These are phyloP conservation scores for Thelonectria rubi DNA, from an alignment of 2,329 filamentous ascomycete species.

Conservation along the genomic window DNA sequence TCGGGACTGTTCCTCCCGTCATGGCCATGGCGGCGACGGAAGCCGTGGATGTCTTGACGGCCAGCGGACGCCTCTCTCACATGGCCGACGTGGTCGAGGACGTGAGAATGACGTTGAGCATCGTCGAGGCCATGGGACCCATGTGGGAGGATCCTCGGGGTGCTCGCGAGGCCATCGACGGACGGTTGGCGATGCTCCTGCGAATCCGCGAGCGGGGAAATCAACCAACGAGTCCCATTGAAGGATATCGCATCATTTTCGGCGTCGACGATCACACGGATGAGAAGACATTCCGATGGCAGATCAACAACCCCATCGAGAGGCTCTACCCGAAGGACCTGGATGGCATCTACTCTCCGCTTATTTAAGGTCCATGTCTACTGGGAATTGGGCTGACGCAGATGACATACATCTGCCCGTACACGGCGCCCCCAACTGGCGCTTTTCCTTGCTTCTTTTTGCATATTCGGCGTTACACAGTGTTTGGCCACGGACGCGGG, in stretches of 20 bases:
- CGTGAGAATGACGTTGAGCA: constrained; percentile 61
- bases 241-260: constrained; percentile 46
- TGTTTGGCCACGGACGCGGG: constrained; percentile 29
- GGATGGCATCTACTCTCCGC: constrained; percentile 49
- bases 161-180: constrained; percentile 59
- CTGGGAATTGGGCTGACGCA: constrained; percentile 1
- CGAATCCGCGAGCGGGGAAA: constrained; percentile 47
- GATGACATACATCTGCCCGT: neutral
- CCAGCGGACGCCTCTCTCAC: constrained; percentile 62
- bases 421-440: neutral
- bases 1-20: constrained; percentile 65
- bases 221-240: constrained; percentile 38
- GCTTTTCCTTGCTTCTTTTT: constrained; percentile 21
- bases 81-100: constrained; percentile 62
- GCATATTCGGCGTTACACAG: constrained; percentile 35
- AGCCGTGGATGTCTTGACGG: constrained; percentile 72
- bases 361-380: constrained; percentile 34
- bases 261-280: constrained; percentile 41
- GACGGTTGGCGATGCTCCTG: constrained; percentile 48
- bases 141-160: constrained; percentile 68
- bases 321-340: constrained; percentile 49
- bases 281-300: constrained; percentile 46
- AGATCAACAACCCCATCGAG: constrained; percentile 49
- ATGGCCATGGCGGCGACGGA: constrained; percentile 69
- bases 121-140: constrained; percentile 63